phyloP scores from a whole-genome alignment of 2,329 filamentous ascomycete genomes.

The Fusarium musae region DNA sequence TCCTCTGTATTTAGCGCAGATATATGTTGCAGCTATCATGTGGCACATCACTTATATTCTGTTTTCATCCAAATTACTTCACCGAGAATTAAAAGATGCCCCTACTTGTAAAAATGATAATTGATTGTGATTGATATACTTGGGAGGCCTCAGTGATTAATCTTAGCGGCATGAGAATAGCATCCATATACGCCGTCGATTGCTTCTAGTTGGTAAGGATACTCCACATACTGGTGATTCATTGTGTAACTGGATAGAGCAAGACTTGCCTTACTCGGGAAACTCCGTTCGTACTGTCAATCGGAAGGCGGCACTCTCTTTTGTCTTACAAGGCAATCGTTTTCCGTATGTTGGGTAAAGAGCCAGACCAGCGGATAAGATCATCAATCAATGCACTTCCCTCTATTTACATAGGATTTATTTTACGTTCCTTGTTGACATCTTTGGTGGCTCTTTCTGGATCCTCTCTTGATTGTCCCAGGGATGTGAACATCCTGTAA shows the following conservation, averaged over 20 bases:
- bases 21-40: not conserved
- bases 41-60: too few species aligned
- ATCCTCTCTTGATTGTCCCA: accelerated
- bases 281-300: not conserved
- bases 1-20: not conserved
- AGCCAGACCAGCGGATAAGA: accelerated
- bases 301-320: accelerated
- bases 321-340: not conserved
- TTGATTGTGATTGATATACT: not conserved
- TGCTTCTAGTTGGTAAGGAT: not conserved
- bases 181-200: accelerated
- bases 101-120: too few species aligned
- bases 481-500: not conserved
- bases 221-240: not conserved
- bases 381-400: accelerated
- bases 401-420: accelerated
- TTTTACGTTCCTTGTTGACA: accelerated
- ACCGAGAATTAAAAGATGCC: too few species aligned
- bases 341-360: accelerated
- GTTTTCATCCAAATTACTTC: too few species aligned
- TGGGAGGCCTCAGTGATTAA: not conserved
- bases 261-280: accelerated
- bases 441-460: accelerated
- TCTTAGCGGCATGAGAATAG: accelerated
- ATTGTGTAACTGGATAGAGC: too few species aligned